Evolutionary conservation across 768 basidiomycete genomes (phyloP), one percentile per base, ranked within the genome.

Genomic region (Rhodosporidiobolus sp.): DNA sequence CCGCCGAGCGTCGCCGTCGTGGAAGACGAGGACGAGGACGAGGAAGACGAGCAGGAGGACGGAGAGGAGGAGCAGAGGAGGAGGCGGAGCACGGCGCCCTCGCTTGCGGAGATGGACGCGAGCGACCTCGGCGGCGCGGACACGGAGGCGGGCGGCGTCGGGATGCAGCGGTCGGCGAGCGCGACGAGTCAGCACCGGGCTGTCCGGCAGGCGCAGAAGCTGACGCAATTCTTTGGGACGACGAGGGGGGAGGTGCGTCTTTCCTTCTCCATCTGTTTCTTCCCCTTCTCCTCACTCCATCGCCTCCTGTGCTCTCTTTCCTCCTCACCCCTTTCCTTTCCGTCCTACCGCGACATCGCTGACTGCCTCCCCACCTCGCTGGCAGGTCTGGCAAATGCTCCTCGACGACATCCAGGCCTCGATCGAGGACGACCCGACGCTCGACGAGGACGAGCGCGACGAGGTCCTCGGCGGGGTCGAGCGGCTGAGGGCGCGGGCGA

Each of bases 211-310:
- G 70, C 74, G 32, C 70, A 72, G 55, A 75, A 75, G 57, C 32
- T 75, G 20, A n/a, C 60, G 30, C 24, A n/a, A 12, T 66, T 75
- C 24, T 69, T 75, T 24, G 74, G 74, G 8, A 72, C 70, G 49
- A 72, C 74, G 50, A 30, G 55, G 12, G 74, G 74, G 19, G 67
- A 75, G 55, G 73, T 74, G 49, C 49, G 69, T 46, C 59, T 24
- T 35, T 38, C 22, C 16, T n/a, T n/a, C n/a, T n/a, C n/a, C n/a
- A n/a, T n/a, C n/a, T n/a, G n/a, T n/a, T n/a, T n/a, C n/a, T n/a
- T n/a, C n/a, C n/a, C n/a, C n/a, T n/a, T 55, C 26, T 55, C n/a
- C 22, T 53, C 22, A 12, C 45, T 14, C 45, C 4, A 45, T 19
- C 35, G 22, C 26, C 56, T 46, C 24, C 38, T 45, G 26, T 49